Evolutionary conservation across 2,329 filamentous ascomycete genomes (phyloP), one percentile per base, ranked within the genome.

Genomic region (Aspergillus niger): DNA sequence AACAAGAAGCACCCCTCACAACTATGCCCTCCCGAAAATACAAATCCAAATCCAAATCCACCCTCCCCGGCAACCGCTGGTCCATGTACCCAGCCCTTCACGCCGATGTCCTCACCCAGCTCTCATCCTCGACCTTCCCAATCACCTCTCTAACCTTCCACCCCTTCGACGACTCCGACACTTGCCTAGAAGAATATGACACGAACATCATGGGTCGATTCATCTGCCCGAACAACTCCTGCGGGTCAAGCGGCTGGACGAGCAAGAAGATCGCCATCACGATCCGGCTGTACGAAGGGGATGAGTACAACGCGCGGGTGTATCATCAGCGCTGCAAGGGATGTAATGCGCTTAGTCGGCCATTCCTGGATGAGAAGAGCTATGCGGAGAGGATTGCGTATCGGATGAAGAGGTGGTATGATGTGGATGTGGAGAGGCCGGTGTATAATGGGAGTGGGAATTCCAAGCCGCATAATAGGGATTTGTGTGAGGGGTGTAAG

Each of bases 121-220:
- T 74, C 43, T 72, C 78, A 62, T 63, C 73, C 44, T 57, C 50
- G 28, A 51, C 76, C 38, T 65, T 80, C 7, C 55, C 69, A 50
- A 67, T 70, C 32, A 71, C 78, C 38, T 43, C 63, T 52, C 74
- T 77, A 58, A 63, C 57, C 17, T 78, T 80, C 59, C 59, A 72
- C 54, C 44, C 66, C 24, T 32, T 57, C 43, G 71, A 79, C 61
- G 62, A 72, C 55, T 66, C 70, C 39, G 57, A 44, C 30, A 53
- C 47, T 22, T 69, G 50, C 62, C 68, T 60, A 49, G 52, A 71
- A 57, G 55, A 67, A n/a, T 75, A 74, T 59, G 71, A 79, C 58
- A 81, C 78, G 8, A 76, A 74, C 59, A 74, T 81, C 54, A 79
- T 77, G 74, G 78, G 79, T 36, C 70, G 67, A 20, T 81, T 81